Conservation (phyloP, 441 rosid genomes). For the Biscutella laevigata region DNA sequence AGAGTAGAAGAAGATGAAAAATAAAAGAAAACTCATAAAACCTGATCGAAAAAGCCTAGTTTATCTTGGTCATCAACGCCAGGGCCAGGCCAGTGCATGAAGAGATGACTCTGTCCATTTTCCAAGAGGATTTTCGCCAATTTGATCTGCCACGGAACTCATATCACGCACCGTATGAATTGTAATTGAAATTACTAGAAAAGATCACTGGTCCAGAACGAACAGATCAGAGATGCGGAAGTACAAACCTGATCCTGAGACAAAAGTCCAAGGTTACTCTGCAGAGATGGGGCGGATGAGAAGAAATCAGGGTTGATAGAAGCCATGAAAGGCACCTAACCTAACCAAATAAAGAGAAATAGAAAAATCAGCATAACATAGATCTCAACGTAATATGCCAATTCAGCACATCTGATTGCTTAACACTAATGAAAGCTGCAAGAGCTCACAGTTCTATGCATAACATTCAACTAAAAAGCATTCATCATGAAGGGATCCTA, state of each 20-base stretch:
- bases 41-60: slow-evolving; percentile 66
- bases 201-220: background rate
- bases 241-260: slow-evolving; percentile 52
- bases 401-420: too few species aligned
- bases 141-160: slow-evolving; percentile 43
- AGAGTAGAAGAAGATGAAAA: background rate
- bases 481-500: too few species aligned
- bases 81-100: slow-evolving; percentile 64
- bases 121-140: slow-evolving; percentile 67
- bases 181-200: background rate
- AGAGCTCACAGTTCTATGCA: too few species aligned
- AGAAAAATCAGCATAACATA: too few species aligned
- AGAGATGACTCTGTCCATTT: slow-evolving; percentile 69
- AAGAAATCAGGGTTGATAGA: slow-evolving; percentile 33
- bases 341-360: too few species aligned
- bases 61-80: slow-evolving; percentile 63
- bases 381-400: too few species aligned
- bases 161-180: background rate
- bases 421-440: too few species aligned
- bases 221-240: background rate
- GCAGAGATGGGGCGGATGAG: slow-evolving; percentile 48
- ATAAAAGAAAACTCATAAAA: slow-evolving; percentile 22
- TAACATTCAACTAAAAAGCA: too few species aligned
- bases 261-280: slow-evolving; percentile 45
- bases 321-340: slow-evolving; percentile 21